Base-by-base conservation (phyloP, 1,139 yeast genomes). In the Kurtzmaniella quercitrusa region DNA sequence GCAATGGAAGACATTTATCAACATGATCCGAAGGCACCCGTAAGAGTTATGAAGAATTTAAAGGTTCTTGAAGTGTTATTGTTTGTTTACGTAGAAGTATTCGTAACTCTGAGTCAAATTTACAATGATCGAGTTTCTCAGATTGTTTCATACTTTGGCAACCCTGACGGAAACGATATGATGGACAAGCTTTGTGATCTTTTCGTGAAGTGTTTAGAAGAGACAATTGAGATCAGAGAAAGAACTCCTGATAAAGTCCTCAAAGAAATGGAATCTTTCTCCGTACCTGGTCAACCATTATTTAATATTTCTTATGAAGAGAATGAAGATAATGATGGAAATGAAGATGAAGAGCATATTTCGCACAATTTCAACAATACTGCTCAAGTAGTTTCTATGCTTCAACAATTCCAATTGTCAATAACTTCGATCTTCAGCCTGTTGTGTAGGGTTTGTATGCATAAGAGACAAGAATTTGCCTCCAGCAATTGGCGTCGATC, bases 291-390 rank as follows among this genome's bases (percentile, higher is more conserved):
- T 27, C 31, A 27, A 27, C 31, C 31, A 7, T 10, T 27, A 27
- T 27, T 27, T 12, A 27, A n/a, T 27, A 27, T 27, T n/a, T 27
- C 31, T 27, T 27, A 27, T 10, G 31, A 27, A 27, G 14, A 27
- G 5, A 12, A 27, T 6, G n/a, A 11, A 27, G 14, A 27, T 27
- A 12, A 27, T 10, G n/a, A 27, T 6, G 31, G 12, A 27, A 10
- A 27, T 27, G 31, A 5, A 27, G 31, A 27, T 27, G 31, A 27
- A n/a, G 31, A 27, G 12, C 10, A 27, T 12, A 27, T 16, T 31
- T 31, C 36, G 39, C 77, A 84, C 1, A 75, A 77, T 48, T 80
- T 69, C 61, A 85, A 84, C 52, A 85, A 85, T 52, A 63, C 84
- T 0, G 60, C 78, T 1, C 81, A 82, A 50, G 57, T 82, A 17